Evolutionary conservation across 306 rosid genomes (phyloP), one percentile per base, ranked within the genome.

Genomic region (Hippophae rhamnoides): DNA sequence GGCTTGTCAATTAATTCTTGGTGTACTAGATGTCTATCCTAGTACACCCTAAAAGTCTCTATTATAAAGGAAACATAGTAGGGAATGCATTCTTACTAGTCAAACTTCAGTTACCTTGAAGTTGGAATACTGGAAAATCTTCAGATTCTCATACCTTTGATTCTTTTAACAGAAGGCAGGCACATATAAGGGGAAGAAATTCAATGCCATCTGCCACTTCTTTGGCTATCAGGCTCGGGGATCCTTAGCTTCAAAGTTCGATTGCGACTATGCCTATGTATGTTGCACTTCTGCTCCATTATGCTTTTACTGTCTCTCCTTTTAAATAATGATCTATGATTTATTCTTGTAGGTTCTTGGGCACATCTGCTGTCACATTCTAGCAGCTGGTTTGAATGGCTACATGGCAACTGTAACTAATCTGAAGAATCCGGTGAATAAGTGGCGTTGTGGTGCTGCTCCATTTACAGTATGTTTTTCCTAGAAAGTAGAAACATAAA

Each of bases 191-290:
- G 99, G 99, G 57, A 93, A 93, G 88, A 93, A 93, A 62, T 93
- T 93, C 63, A 93, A 79, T 66, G 95, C 99, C 47, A 93, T 93
- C 72, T 93, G 99, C 78, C 99, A 93, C 81, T 93, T 93, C 63
- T 92, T 92, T 27, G 99, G 99, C 64, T 92, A 92, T 73, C 99
- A 92, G 78, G 99, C 99, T 77, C 96, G 99, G 59, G 99, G 99
- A 63, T 93, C 99, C 45, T 76, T 93, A 59, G 95, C 99, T 38
- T 93, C 99, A 27, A 93, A 93, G 63, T 93, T 93, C 59, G 99
- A 93, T 64, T 88, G 96, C 69, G 99, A 93, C 75, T 93, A 93
- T 65, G 97, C 90, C 69, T 93, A 76, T 54, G 99, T 93, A 88
- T 66, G 95, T 64, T 57, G 57, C 69, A 57, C 49, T 50, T 64